Base-by-base conservation (phyloP, 345 rosid genomes). In the Firmiana major region DNA sequence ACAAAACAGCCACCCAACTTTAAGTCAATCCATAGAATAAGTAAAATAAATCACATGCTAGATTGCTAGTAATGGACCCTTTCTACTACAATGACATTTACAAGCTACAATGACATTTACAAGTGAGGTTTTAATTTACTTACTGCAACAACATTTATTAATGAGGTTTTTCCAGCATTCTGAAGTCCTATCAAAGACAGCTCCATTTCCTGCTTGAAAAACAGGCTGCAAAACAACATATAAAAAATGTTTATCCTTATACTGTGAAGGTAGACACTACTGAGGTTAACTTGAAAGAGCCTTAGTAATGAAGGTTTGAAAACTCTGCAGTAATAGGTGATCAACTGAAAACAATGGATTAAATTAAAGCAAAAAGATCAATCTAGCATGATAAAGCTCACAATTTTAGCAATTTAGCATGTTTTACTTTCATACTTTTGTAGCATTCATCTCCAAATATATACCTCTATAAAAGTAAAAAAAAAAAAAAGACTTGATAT, bases 201-300 rank as follows among this genome's bases (percentile, higher is more conserved):
- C 83, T 90, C 94, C 94, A 90, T 87, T 64, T 88, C 92, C 77
- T 88, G 94, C 86, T 88, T 90, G 79, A 88, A 88, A 72, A 90
- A 90, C 63, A 87, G 92, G 74, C 92, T 90, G 87, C 84, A 85
- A 51, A 71, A 81, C 53, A 57, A 73, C 71, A 83, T 63, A 65
- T 2, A 46, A 6, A 17, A 75, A 71, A 48, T n/a, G 48, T 76
- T 46, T 67, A 69, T 8, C 34, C 7, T 57, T 16, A 38, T 4
- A 59, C 26, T 17, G 7, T 43, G 34, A 70, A 46, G 68, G 69
- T 57, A 45, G 28, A 53, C 38, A 19, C 68, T 13, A 49, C 21
- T 7, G 43, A 57, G 45, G 7, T 57, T 59, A 76, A 67, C 68
- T n/a, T 49, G 43, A 40, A 48, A 24, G 26, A 42, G 46, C 42